Evolutionary conservation across 805 yeast species (phyloP), one percentile per base, ranked within the genome.

Genomic region (Hanseniaspora valbyensis): DNA sequence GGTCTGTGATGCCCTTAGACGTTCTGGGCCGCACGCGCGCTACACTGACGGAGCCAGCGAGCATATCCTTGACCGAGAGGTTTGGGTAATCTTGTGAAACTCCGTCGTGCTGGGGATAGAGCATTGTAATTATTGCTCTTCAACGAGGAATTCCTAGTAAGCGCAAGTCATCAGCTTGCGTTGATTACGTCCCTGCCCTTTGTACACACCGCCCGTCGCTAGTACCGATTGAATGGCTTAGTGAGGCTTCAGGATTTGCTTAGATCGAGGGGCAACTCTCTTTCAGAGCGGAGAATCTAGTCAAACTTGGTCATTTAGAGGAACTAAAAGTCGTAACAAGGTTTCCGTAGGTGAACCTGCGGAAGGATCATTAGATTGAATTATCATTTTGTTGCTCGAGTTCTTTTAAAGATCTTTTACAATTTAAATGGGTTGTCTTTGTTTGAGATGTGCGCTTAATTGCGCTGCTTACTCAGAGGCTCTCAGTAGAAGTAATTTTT

Each of bases 1-100:
- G 69, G 69, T 65, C 69, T 66, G 69, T 66, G 69, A 66, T 66
- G 69, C 69, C 70, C 70, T 66, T 66, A 67, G 69, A 67, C 69
- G 69, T 66, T 66, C 70, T 66, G 69, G 69, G 69, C 69, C 69
- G 69, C 70, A 65, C 68, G 69, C 70, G 70, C 69, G 69, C 70
- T 66, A 66, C 70, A 66, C 68, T 66, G 69, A 66, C 69, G 68
- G 69, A 66, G 69, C 68, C 70, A 66, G 67, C 69, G 69, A 65
- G 70, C 63, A 54, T 54, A 60, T 57, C 68, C 66, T 61, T 61
- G 65, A 61, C 70, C 68, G 67, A 62, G 65, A 66, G 67, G 66
- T 56, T 62, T 59, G 67, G 69, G 68, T 62, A 66, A 64, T 61
- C 68, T 66, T 64, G 69, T 64, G 65, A 66, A 67, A 66, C 69